Conservation (phyloP, 2,329 filamentous ascomycete genomes). For the Pyricularia pennisetigena region DNA sequence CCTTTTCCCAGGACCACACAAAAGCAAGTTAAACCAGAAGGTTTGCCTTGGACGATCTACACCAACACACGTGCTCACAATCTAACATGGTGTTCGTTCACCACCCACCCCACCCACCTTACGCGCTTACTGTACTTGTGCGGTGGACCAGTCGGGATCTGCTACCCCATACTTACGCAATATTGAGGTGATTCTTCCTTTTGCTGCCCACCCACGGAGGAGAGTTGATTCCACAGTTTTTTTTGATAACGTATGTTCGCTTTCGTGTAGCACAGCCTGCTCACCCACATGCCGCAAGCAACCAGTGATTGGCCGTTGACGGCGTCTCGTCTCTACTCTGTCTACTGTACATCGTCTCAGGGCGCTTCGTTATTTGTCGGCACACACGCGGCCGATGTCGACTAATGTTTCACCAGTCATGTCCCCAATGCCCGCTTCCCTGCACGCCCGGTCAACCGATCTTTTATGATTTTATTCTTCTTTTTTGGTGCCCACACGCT, state of each 20-base stretch:
- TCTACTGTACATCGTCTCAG: neutral
- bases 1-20: neutral
- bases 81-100: neutral
- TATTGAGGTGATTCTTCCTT: neutral
- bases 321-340: neutral
- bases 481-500: neutral
- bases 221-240: neutral
- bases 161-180: neutral
- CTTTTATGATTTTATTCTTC: neutral
- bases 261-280: neutral
- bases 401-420: neutral
- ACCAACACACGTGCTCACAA: neutral
- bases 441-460: neutral
- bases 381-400: neutral
- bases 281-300: neutral
- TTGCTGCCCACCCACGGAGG: neutral
- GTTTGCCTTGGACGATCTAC: neutral
- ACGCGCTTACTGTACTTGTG: neutral
- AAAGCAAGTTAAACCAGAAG: neutral
- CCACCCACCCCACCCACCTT: neutral
- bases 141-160: neutral
- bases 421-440: neutral
- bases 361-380: neutral
- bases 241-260: neutral
- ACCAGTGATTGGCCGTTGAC: neutral